A percentile compares a stretch with the other conserved stretches of the same genome.
These are phyloP conservation scores for Globisporangium barbulae DNA, from an alignment of 352 stramenopile species.

Conservation along the genomic window DNA sequence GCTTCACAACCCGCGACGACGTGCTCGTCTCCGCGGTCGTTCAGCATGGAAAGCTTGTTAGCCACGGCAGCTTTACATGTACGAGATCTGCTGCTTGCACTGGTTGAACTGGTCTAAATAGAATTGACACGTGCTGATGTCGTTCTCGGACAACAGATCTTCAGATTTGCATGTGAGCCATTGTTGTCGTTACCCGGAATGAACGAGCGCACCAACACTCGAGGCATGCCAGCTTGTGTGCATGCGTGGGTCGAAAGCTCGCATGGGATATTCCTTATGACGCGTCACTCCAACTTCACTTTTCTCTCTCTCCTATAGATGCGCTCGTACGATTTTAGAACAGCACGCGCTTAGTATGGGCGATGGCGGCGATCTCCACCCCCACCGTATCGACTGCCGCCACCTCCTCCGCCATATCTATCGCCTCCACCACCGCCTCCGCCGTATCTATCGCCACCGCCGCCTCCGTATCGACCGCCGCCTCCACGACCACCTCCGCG, in stretches of 20 bases:
- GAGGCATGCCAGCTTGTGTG: too few relatives aligned
- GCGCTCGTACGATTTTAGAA: not conserved
- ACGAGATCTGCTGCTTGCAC: conserved; percentile 76
- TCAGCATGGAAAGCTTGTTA: not conserved
- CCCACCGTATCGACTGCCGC: conserved; percentile 28
- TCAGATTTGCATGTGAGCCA: too few relatives aligned
- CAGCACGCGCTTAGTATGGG: conserved; percentile 38
- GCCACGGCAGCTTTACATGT: conserved; percentile 40
- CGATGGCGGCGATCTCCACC: conserved; percentile 49
- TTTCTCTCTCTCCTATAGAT: not conserved
- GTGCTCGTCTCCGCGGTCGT: not conserved
- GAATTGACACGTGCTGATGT: too few relatives aligned
- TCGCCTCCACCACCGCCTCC: conserved; percentile 42
- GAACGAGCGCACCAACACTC: too few relatives aligned
- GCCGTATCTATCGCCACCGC: conserved; percentile 26
- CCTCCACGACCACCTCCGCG: conserved; percentile 33
- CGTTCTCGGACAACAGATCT: not conserved
- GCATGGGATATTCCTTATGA: not conserved
- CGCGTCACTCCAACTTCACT: not conserved
- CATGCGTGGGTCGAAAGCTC: too few relatives aligned
- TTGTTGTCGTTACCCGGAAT: too few relatives aligned
- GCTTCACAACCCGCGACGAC: not conserved
- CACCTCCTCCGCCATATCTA: conserved; percentile 30
- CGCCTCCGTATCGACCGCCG: conserved; percentile 40
- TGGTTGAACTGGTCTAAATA: conserved; percentile 85